These are phyloP conservation scores for Solanum phureja DNA, from an alignment of 257 asterid genomes.

Conservation along the genomic window DNA sequence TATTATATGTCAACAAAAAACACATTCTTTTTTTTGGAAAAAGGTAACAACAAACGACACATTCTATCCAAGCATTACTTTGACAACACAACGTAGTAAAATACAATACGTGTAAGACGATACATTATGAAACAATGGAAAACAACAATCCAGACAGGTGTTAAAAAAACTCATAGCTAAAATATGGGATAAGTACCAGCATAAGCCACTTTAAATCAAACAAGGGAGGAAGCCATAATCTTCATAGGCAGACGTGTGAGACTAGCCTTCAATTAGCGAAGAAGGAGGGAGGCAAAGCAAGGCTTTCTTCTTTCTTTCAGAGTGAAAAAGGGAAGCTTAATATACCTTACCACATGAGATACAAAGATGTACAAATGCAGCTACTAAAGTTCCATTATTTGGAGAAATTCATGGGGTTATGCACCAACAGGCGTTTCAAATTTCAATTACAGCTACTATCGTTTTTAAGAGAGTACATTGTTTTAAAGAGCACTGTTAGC, in stretches of 20 bases:
- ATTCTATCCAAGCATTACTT: neutral
- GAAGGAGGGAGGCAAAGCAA: neutral
- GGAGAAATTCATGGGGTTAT: neutral
- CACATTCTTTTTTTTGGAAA: too few relatives aligned
- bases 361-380: neutral
- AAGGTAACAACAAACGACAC: neutral
- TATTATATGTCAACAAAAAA: neutral
- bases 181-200: neutral
- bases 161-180: neutral
- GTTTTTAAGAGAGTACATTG: neutral
- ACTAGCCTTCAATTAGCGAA: neutral
- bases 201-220: neutral
- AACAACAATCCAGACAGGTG: neutral
- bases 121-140: neutral
- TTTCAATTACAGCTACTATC: neutral
- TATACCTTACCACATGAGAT: neutral
- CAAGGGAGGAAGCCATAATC: too few relatives aligned
- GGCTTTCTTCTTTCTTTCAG: neutral
- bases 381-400: neutral
- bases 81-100: neutral
- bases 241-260: neutral
- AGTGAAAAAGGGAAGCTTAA: neutral
- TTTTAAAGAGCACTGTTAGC: neutral
- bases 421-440: neutral
- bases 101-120: neutral